Percentiles rank a stretch among this genome's conserved stretches.
Evolutionary conservation across 306 rosid species (phyloP).

Genomic region (Vigna nakashimae): DNA sequence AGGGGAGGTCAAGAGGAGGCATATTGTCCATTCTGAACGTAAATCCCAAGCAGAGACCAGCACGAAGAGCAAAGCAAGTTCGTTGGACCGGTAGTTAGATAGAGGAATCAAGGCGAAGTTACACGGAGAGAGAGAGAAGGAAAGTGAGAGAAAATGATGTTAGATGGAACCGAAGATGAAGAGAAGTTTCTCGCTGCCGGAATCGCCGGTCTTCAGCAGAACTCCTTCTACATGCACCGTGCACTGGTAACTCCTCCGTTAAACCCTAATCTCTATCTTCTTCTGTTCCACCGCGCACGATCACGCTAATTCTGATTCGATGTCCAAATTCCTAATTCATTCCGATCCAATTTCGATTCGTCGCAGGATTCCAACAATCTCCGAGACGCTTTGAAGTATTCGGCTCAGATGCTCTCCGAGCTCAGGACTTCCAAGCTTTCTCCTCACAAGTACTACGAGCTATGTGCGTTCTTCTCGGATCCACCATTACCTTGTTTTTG

Average conservation of each 20-base stretch:
- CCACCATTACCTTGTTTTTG: constrained; percentile 12
- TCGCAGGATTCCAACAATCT: constrained; percentile 92
- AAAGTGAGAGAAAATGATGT: constrained; percentile 54
- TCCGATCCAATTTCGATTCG: constrained; percentile 35
- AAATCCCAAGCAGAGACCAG: constrained; percentile 18
- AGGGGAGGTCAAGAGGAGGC: not conserved
- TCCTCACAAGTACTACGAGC: constrained; percentile 94
- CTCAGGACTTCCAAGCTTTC: constrained; percentile 96
- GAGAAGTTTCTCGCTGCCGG: constrained; percentile 97
- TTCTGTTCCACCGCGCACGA: constrained; percentile 25
- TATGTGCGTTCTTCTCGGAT: constrained; percentile 73
- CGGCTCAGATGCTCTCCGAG: constrained; percentile 99
- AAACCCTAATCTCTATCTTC: constrained; percentile 36
- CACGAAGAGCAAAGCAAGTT: constrained; percentile 27
- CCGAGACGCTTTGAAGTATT: constrained; percentile 90
- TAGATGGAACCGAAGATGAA: constrained; percentile 87
- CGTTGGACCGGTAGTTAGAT: constrained; percentile 43
- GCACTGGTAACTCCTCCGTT: constrained; percentile 72
- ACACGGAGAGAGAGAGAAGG: not conserved
- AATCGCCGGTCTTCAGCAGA: constrained; percentile 96
- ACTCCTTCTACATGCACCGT: constrained; percentile 97
- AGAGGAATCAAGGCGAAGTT: constrained; percentile 41
- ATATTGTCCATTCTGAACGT: not conserved
- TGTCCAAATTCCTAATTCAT: constrained; percentile 14
- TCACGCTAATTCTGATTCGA: constrained; percentile 21